Conservation (phyloP, 495 filamentous ascomycete species). For the Bacidia gigantensis region DNA sequence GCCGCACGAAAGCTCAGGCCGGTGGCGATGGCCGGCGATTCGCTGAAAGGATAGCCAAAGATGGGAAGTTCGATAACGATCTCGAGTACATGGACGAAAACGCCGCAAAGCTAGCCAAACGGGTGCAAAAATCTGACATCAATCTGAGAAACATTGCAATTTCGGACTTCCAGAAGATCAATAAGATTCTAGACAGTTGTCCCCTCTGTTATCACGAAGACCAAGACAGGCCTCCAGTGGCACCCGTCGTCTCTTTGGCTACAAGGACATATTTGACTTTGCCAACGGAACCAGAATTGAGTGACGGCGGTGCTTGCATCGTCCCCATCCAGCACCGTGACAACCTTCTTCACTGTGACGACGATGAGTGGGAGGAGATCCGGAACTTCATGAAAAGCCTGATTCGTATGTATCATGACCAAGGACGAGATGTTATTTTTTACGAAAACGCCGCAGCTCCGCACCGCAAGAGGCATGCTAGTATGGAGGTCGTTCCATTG, state of each 20-base stretch:
- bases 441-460: conserved; percentile 91
- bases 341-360: conserved; percentile 92
- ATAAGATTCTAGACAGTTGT: conserved; percentile 74
- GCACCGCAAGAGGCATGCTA: conserved; percentile 65
- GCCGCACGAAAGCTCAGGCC: conserved; percentile 60
- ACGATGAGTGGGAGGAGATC: conserved; percentile 98
- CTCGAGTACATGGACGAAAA: conserved; percentile 98
- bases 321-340: conserved; percentile 77
- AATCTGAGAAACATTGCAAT: conserved; percentile 83
- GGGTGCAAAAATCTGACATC: conserved; percentile 75
- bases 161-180: conserved; percentile 79
- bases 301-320: conserved; percentile 68
- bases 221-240: conserved; percentile 64
- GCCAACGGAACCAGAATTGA: conserved; percentile 80
- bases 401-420: conserved; percentile 82
- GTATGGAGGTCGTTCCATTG: conserved; percentile 74
- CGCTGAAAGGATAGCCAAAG: conserved; percentile 84
- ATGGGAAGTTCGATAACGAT: conserved; percentile 81
- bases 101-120: conserved; percentile 76
- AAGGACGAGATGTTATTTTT: conserved; percentile 83
- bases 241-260: conserved; percentile 77
- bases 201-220: conserved; percentile 91
- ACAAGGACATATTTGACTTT: conserved; percentile 82
- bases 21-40: conserved; percentile 72
- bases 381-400: conserved; percentile 98